Evolutionary conservation across 805 yeast genomes (phyloP), one percentile per base, ranked within the genome.

Genomic region (Schizosaccharomyces cryophilus): DNA sequence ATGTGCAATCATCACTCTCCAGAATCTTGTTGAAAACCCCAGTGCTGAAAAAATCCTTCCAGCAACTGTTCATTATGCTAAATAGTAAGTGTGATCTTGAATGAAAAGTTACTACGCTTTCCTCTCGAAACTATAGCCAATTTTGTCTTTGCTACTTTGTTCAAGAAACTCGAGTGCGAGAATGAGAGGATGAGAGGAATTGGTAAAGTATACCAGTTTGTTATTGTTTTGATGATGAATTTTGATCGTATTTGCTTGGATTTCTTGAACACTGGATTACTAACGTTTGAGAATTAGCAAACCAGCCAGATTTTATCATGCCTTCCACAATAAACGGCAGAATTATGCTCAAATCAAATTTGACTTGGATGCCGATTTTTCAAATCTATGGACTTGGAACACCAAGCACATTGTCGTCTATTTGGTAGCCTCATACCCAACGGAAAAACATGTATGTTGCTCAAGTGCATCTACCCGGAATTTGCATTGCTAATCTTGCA

Each of bases 391-490:
- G 78, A 88, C 85, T 71, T 90, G 96, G 96, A 93, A 90, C 72
- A 93, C 98, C 13, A 90, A 90, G 69, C 97, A 90, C 71, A 81
- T 90, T n/a, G 90, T 93, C 67, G 85, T 84, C 4, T 93, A 90
- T 67, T 75, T 93, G 64, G 85, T 94, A 2, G 95, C 94, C 1
- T 90, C 87, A 68, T 89, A 89, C 67, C 95, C 75, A 54, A 76
- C 74, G 1, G 68, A 67, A 60, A 66, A 71, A 62, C 63, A 64
- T 51, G 63, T 65, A 64, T 29, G 62, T 45, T n/a, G 21, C 5
- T 4, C 13, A 26, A 40, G 26, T 9, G 38, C 29, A 40, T 30
- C 21, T 7, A 60, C 40, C 19, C 2, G 24, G 17, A n/a, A 35
- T n/a, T 48, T 2, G 21, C 17, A 26, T 51, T 59, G 42, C 31